Evolutionary conservation across 2,329 filamentous ascomycete genomes (phyloP), one percentile per base, ranked within the genome.

Genomic region (Scopulariopsis brevicaulis): DNA sequence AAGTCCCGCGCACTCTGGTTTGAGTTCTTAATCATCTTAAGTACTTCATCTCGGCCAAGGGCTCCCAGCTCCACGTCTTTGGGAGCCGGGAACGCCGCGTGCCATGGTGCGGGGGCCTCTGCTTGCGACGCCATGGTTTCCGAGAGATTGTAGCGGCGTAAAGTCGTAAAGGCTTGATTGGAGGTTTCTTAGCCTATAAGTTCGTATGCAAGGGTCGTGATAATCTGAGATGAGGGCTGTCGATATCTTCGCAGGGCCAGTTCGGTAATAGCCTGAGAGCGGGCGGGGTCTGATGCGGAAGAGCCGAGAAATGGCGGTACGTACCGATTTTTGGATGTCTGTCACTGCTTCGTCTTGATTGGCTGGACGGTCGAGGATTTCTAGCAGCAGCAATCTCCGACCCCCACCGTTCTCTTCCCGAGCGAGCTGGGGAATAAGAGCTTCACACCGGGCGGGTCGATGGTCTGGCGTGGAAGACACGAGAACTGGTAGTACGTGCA

Each of bases 31-130:
- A 76, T 60, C 68, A 71, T 69, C 25, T 66, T 59, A 15, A 75
- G 62, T 5, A 76, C 59, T 18, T 70, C 69, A 50, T 67, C 61
- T 28, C 68, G 67, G 11, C 66, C 64, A 55, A 73, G 22, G 34
- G 57, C 60, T 4, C 65, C 57, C 2, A 66, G 66, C 0, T 60
- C 59, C n/a, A 22, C 46, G 14, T 61, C 64, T 56, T 61, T 67
- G 5, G 73, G 73, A 2, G 65, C 59, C 7, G 74, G 74, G 60
- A 70, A 75, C 7, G 68, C 66, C 24, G 69, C 69, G 54, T 76
- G 65, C 73, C 74, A 75, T 5, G 72, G 71, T 3, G 34, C 24
- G 15, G 61, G 50, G 11, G 25, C 40, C 11, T 46, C 57, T 15
- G 55, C 48, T 25, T 56, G 24, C 3, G 55, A 22, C 22, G 53